Evolutionary conservation across 371 early-diverging fungal genomes (phyloP).

Genomic region (Gilbertella persicaria): DNA sequence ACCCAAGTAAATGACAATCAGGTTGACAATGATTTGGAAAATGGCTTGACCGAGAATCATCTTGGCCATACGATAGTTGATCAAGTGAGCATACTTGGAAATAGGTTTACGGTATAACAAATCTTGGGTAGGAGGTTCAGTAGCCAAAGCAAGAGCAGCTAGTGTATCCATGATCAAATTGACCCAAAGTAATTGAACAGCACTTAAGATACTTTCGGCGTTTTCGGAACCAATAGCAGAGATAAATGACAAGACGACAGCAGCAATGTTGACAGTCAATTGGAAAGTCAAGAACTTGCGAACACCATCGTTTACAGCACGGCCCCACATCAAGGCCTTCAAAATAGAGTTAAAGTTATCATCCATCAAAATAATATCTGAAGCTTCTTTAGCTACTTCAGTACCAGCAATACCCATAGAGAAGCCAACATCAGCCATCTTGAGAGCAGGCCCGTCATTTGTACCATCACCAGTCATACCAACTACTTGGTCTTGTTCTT

Average conservation of each 20-base stretch:
- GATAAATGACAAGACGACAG: conserved; percentile 86
- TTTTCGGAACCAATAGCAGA: conserved; percentile 87
- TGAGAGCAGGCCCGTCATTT: conserved; percentile 96
- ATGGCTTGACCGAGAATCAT: conserved; percentile 89
- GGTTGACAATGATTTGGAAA: conserved; percentile 77
- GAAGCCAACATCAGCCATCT: conserved; percentile 96
- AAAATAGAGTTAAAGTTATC: conserved; percentile 94
- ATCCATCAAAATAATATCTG: conserved; percentile 93
- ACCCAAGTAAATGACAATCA: conserved; percentile 63
- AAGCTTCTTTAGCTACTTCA: conserved; percentile 96
- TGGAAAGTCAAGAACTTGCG: conserved; percentile 97
- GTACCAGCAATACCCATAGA: conserved; percentile 98
- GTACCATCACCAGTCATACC: conserved; percentile 98
- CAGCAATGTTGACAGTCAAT: conserved; percentile 92
- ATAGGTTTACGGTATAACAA: conserved; percentile 83
- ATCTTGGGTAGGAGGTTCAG: conserved; percentile 93
- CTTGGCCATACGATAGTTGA: conserved; percentile 88
- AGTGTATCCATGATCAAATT: conserved; percentile 98
- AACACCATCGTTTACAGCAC: conserved; percentile 93
- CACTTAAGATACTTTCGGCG: conserved; percentile 95
- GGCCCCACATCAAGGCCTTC: conserved; percentile 92
- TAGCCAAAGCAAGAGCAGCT: conserved; percentile 96
- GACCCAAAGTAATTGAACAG: conserved; percentile 98
- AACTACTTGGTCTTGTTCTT: conserved; percentile 89
- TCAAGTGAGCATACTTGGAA: conserved; percentile 76